Evolutionary conservation across 1,284 basidiomycete species (phyloP), one percentile per base, ranked within the genome.

Genomic region (Pseudozyma sp.): DNA sequence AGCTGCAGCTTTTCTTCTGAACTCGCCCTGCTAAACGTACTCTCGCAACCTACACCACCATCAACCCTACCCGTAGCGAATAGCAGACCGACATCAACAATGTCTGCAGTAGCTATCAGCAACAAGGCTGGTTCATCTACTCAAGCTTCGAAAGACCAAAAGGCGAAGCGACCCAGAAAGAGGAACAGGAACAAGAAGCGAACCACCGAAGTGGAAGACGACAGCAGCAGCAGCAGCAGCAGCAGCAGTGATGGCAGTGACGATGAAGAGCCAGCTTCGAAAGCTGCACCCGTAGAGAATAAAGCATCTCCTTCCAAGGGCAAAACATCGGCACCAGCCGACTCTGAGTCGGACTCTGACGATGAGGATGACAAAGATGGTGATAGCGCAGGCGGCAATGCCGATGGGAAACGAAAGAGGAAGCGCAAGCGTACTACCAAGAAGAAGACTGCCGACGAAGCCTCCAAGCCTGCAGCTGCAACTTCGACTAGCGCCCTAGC

Each of bases 351-450:
- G 14, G 55, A 50, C 50, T n/a, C 16, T 40, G 44, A 48, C 2
- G 44, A 56, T 13, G 16, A 35, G 39, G 52, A 53, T 40, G 61
- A 68, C 16, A 51, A 51, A 31, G 56, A 61, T 38, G 52, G 50
- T 44, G 57, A 45, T 25, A 39, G 39, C 14, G 67, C 45, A 35
- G 51, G 35, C 39, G 64, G 39, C 25, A 51, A 68, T 12, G 57
- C 35, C 10, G 67, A 61, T 34, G 72, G 48, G 5, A 76, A 76
- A 48, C 64, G 68, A 35, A 76, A 76, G 51, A 55, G 73, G 31
- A 76, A 76, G 64, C 63, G 73, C 3, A 76, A 76, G 52, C 59
- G 73, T 55, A 59, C 18, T 31, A 31, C 31, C 18, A 76, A 70
- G 40, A 71, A 62, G 45, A 60, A 63, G 51, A 6, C 53, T 5